Conservation (phyloP, 176 grass and related monocot genomes). For the Rhynchospora breviuscula region DNA sequence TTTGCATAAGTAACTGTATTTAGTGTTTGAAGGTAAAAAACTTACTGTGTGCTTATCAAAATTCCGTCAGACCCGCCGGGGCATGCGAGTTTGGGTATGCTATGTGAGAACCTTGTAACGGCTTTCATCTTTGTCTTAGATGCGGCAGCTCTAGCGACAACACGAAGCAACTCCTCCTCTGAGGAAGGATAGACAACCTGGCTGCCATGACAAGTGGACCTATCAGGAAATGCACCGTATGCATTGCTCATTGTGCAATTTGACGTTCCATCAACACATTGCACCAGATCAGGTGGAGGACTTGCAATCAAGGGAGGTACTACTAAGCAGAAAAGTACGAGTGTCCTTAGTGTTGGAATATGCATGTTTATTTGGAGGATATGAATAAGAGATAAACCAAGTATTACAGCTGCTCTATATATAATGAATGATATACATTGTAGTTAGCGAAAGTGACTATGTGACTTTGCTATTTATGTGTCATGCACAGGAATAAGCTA, state of each 20-base stretch:
- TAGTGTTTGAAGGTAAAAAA: neutral
- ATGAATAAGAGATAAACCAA: neutral
- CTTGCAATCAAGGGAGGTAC: neutral
- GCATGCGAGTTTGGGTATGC: constrained; percentile 53
- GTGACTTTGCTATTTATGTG: neutral
- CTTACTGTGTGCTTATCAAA: constrained; percentile 25
- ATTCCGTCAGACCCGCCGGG: constrained; percentile 32
- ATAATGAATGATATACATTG: neutral
- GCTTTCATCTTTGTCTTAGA: constrained; percentile 34
- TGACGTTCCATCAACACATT: constrained; percentile 13
- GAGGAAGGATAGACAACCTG: constrained; percentile 34
- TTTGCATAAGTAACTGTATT: neutral
- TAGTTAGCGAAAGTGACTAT: neutral
- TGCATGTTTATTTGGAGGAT: neutral
- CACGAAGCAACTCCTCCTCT: constrained; percentile 45
- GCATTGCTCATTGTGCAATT: constrained; percentile 45
- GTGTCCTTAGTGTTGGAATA: neutral
- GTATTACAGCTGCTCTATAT: neutral
- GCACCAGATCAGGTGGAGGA: constrained; percentile 37
- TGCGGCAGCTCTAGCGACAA: constrained; percentile 32
- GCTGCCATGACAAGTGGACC: constrained; percentile 32
- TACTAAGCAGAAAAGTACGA: neutral
- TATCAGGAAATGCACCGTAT: constrained; percentile 49
- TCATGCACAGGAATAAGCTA: no score
- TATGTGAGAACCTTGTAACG: constrained; percentile 42